A percentile compares a stretch with the other conserved stretches of the same genome.
Conservation (phyloP, 2,329 filamentous ascomycete species). For the Dendrostoma leiphaemia region DNA sequence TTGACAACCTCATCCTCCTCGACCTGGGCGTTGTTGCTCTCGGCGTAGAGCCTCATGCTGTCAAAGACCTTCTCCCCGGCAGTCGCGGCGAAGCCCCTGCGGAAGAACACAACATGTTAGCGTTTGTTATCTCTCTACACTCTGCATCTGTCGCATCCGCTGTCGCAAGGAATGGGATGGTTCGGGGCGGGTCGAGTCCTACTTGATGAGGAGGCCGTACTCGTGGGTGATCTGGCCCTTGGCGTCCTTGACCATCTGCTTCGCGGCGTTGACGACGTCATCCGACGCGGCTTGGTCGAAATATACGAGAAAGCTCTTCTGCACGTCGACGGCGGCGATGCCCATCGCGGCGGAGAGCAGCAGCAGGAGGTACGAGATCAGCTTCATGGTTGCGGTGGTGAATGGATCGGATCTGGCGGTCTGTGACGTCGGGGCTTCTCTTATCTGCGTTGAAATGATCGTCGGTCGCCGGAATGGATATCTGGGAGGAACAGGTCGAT, state of each 20-base stretch:
- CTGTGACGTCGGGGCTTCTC: too few species aligned
- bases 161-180: background rate
- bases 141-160: too few species aligned
- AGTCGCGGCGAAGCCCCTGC: constrained; percentile 74
- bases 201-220: constrained; percentile 69
- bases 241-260: constrained; percentile 64
- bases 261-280: constrained; percentile 67
- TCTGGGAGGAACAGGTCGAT: too few species aligned
- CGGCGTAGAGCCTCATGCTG: constrained; percentile 61
- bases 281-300: constrained; percentile 70
- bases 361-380: constrained; percentile 50
- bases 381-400: constrained; percentile 57
- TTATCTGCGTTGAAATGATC: too few species aligned
- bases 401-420: background rate
- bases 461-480: too few species aligned
- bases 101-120: background rate
- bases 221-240: constrained; percentile 79
- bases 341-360: constrained; percentile 58
- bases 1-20: constrained; percentile 75
- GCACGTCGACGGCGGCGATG: constrained; percentile 60
- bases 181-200: constrained; percentile 31
- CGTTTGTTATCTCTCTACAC: background rate
- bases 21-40: constrained; percentile 60
- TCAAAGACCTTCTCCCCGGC: constrained; percentile 69
- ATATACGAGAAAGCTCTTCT: constrained; percentile 75